Conservation (phyloP, 345 rosid genomes). For the Combretum micranthum region DNA sequence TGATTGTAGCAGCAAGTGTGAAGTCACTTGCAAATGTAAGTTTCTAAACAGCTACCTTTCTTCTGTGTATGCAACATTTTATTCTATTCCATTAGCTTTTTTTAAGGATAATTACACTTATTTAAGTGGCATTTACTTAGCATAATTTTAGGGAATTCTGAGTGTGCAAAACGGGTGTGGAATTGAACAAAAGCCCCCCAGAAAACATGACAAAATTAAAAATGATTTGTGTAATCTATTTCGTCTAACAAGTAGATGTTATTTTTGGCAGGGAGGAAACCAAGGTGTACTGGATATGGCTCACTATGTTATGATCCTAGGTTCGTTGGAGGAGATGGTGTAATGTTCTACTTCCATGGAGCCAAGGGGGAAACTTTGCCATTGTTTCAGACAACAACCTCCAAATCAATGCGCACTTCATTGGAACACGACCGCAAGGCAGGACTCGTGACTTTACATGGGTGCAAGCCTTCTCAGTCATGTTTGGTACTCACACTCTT, state of each 20-base stretch:
- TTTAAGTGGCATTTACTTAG: no score
- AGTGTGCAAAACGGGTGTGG: no score
- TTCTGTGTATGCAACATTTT: background rate
- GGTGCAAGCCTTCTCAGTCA: constrained; percentile 74
- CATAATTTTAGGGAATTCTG: no score
- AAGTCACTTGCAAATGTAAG: constrained; percentile 81
- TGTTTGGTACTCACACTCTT: constrained; percentile 64
- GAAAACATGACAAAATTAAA: no score
- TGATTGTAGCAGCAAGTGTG: constrained; percentile 79
- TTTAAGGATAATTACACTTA: background rate
- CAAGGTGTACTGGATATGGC: constrained; percentile 72
- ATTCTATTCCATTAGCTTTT: background rate
- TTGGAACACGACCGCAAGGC: constrained; percentile 71
- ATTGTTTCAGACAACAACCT: constrained; percentile 64
- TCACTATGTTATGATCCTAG: constrained; percentile 82
- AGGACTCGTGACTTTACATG: constrained; percentile 84
- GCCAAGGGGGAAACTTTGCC: constrained; percentile 79
- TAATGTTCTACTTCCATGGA: constrained; percentile 92
- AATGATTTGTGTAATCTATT: no score
- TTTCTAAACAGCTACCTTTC: background rate
- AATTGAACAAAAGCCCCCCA: no score
- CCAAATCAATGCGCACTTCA: constrained; percentile 85
- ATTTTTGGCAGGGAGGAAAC: constrained; percentile 47
- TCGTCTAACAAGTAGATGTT: background rate
- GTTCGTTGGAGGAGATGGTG: constrained; percentile 81